Evolutionary conservation across 163 green algal genomes (phyloP), one percentile per base, ranked within the genome.

Genomic region (Chlamydomonas reinhardtii): DNA sequence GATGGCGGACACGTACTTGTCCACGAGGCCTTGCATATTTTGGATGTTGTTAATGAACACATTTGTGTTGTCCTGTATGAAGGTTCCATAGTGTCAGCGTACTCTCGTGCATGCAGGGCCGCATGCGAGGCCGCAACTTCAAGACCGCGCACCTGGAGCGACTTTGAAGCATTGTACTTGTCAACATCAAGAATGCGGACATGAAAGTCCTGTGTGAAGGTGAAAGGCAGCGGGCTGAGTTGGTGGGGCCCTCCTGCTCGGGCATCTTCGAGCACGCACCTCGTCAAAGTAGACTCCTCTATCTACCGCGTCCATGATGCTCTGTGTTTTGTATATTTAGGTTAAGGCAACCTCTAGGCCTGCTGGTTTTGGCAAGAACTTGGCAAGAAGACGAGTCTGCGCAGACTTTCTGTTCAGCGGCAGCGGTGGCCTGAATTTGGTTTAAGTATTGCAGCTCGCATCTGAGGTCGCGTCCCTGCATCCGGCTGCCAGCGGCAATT

Each of bases 161-260:
- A 74, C 76, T 94, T 91, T 1, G 86, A 91, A 0, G 76, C 61
- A 20, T 90, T 92, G 73, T 89, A 94, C 69, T 94, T 95, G 74
- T 95, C 92, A 16, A 92, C 82, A 48, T 95, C 91, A 3, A 95
- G 74, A 24, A 95, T 92, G 19, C 92, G 80, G 22, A 95, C 90
- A 62, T 91, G 80, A 74, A 85, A 92, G 25, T 93, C 91, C 92
- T 95, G 81, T 66, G 22, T 70, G 16, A 14, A 61, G n/a, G 27
- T 35, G 39, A 56, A 35, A 6, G 54, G 12, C 31, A 22, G 48
- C 73, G 12, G 64, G 31, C n/a, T 70, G 37, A 34, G 15, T 35
- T 24, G n/a, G n/a, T 25, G 11, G 24, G 39, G 6, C 34, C 34
- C 4, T 56, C n/a, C 27, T 14, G 0, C 15, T n/a, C 22, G 52